phyloP scores from a whole-genome alignment of 2,329 filamentous ascomycete species.

The Xylariales sp. region DNA sequence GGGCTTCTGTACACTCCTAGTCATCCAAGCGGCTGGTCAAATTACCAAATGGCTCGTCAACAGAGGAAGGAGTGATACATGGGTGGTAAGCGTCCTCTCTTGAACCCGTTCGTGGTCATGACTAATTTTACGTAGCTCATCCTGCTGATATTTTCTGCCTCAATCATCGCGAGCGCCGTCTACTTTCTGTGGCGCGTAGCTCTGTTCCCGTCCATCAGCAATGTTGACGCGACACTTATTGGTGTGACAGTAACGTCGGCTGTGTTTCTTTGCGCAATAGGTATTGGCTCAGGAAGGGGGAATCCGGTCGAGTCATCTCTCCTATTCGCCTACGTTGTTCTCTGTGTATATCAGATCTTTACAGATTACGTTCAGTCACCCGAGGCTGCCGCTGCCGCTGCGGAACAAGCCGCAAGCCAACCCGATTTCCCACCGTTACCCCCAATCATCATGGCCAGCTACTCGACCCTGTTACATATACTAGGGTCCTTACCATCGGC shows the following conservation, averaged over 20 bases:
- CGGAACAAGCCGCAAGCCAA: slow-evolving; percentile 49
- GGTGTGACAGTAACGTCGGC: slow-evolving; percentile 89
- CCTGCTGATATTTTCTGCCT: slow-evolving; percentile 80
- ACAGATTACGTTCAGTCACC: slow-evolving; percentile 89
- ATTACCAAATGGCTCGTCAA: slow-evolving; percentile 95
- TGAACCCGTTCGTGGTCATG: no score
- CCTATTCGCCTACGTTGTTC: slow-evolving; percentile 94
- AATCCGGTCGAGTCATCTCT: slow-evolving; percentile 94
- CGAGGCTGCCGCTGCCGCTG: slow-evolving; percentile 51
- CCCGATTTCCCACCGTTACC: slow-evolving; percentile 95
- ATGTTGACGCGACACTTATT: slow-evolving; percentile 87
- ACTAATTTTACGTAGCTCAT: slow-evolving; percentile 61
- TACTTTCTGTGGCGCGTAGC: slow-evolving; percentile 97
- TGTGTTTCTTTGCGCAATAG: slow-evolving; percentile 88
- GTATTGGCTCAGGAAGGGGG: slow-evolving; percentile 87
- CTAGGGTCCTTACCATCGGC: slow-evolving; percentile 78
- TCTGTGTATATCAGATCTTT: slow-evolving; percentile 98
- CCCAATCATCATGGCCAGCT: slow-evolving; percentile 97
- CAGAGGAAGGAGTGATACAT: slow-evolving; percentile 85
- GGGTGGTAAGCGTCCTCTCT: slow-evolving; percentile 95
- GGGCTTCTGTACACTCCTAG: slow-evolving; percentile 91
- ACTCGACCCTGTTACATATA: slow-evolving; percentile 82
- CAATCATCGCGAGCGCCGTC: slow-evolving; percentile 85
- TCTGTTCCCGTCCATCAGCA: slow-evolving; percentile 88
- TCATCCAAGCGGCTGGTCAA: slow-evolving; percentile 92